Conservation (phyloP, 805 yeast species). For the Barnettozyma californica region DNA sequence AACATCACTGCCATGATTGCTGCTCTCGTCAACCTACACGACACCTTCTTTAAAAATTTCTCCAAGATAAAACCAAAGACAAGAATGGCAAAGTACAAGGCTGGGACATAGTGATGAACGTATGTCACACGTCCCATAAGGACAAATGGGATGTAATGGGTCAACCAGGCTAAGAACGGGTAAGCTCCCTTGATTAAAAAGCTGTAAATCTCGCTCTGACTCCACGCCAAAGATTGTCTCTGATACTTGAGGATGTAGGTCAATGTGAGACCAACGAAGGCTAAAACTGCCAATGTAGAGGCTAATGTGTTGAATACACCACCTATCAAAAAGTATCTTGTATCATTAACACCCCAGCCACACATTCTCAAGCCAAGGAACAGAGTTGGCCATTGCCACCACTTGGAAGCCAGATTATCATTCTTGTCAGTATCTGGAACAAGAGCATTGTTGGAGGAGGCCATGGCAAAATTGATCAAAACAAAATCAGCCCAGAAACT, state of each 20-base stretch:
- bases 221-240: slow-evolving; percentile 54
- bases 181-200: slow-evolving; percentile 63
- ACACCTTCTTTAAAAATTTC: slow-evolving; percentile 20
- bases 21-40: slow-evolving; percentile 20
- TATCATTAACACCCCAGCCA: slow-evolving; percentile 53
- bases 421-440: slow-evolving; percentile 69
- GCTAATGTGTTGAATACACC: slow-evolving; percentile 76
- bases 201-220: slow-evolving; percentile 34
- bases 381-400: slow-evolving; percentile 87
- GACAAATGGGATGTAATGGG: slow-evolving; percentile 84
- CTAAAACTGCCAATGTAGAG: slow-evolving; percentile 50
- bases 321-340: slow-evolving; percentile 65
- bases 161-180: slow-evolving; percentile 87
- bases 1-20: slow-evolving; percentile 43
- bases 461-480: slow-evolving; percentile 76
- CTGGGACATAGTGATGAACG: slow-evolving; percentile 95
- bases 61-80: slow-evolving; percentile 38
- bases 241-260: slow-evolving; percentile 53
- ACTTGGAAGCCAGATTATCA: slow-evolving; percentile 64
- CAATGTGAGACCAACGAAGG: slow-evolving; percentile 38
- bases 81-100: slow-evolving; percentile 87
- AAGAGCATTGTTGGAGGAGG: slow-evolving; percentile 77
- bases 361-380: slow-evolving; percentile 71
- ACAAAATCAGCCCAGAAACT: slow-evolving; percentile 70
- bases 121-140: slow-evolving; percentile 96